A percentile compares a stretch with the other conserved stretches of the same genome.
These are phyloP conservation scores for Rehmannia glutinosa DNA, from an alignment of 257 asterid genomes.

Conservation along the genomic window DNA sequence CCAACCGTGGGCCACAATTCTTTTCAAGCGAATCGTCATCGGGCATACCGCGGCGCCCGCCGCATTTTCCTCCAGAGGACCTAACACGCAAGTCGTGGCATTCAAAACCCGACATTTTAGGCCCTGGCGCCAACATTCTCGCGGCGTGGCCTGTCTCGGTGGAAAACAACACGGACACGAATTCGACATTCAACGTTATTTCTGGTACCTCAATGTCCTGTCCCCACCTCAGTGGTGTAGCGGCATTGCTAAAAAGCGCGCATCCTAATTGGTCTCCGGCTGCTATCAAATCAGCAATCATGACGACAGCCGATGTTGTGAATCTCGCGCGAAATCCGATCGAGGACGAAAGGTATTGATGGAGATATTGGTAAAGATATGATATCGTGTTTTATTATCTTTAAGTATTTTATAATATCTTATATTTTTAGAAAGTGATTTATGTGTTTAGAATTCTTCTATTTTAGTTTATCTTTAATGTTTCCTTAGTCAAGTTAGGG, in stretches of 20 bases:
- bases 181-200: background rate
- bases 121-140: slow-evolving; percentile 11
- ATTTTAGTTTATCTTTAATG: no score
- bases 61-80: slow-evolving; percentile 21
- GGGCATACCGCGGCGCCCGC: slow-evolving; percentile 14
- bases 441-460: no score
- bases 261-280: slow-evolving; percentile 28
- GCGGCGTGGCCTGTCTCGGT: slow-evolving; percentile 18
- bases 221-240: slow-evolving; percentile 23
- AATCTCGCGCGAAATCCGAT: background rate
- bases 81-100: slow-evolving; percentile 18
- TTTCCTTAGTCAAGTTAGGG: no score
- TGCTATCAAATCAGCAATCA: slow-evolving; percentile 23
- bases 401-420: no score
- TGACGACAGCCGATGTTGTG: slow-evolving; percentile 17
- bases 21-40: slow-evolving; percentile 10
- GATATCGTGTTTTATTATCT: no score
- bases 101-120: slow-evolving; percentile 22
- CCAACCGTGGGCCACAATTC: slow-evolving; percentile 29
- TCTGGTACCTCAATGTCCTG: slow-evolving; percentile 26
- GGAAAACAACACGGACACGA: background rate
- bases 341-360: slow-evolving; percentile 14
- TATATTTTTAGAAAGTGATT: no score
- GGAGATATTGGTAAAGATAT: no score
- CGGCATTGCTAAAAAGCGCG: slow-evolving; percentile 18